Percentiles rank a stretch among this genome's conserved stretches.
Evolutionary conservation across 2,329 filamentous ascomycete genomes (phyloP).

Genomic region (Microsporum canis): DNA sequence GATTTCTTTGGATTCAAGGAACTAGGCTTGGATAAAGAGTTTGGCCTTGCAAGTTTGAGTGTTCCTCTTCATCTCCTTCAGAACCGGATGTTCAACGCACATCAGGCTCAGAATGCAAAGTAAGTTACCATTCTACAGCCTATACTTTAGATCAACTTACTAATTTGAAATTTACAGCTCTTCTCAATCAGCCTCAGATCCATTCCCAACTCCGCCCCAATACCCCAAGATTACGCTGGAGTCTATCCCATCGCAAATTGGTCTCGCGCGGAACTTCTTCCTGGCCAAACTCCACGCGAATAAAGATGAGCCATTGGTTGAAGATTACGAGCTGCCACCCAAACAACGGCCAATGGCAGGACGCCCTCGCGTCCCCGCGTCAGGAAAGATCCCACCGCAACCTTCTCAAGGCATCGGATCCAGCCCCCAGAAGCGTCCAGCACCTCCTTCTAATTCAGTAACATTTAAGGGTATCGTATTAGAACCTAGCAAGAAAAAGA

Average conservation of each 20-base stretch:
- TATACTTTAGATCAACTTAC: conserved; percentile 9
- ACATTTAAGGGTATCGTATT: conserved; percentile 20
- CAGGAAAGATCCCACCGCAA: conserved; percentile 34
- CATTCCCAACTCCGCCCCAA: conserved; percentile 52
- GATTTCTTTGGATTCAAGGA: conserved; percentile 99
- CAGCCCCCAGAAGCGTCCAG: conserved; percentile 12
- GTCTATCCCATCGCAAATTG: conserved; percentile 67
- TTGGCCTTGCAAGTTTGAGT: conserved; percentile 74
- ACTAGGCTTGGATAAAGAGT: conserved; percentile 80
- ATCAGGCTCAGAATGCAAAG: conserved; percentile 61
- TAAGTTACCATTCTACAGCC: conserved; percentile 23
- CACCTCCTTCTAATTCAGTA: conserved; percentile 8
- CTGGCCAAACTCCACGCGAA: conserved; percentile 77
- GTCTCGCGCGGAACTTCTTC: conserved; percentile 84
- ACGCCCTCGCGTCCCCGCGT: conserved; percentile 35
- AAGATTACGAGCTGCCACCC: conserved; percentile 86
- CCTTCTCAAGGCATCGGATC: conserved; percentile 11
- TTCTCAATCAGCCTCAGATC: conserved; percentile 46
- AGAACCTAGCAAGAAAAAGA: conserved; percentile 34
- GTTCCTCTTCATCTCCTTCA: conserved; percentile 92
- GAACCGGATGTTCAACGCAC: conserved; percentile 74
- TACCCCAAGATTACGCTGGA: conserved; percentile 70
- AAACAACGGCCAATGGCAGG: conserved; percentile 59
- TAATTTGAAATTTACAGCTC: conserved; percentile 15
- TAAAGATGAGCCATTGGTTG: conserved; percentile 67